Conservation (phyloP, 495 filamentous ascomycete genomes). For the Ascobolus immersus region DNA sequence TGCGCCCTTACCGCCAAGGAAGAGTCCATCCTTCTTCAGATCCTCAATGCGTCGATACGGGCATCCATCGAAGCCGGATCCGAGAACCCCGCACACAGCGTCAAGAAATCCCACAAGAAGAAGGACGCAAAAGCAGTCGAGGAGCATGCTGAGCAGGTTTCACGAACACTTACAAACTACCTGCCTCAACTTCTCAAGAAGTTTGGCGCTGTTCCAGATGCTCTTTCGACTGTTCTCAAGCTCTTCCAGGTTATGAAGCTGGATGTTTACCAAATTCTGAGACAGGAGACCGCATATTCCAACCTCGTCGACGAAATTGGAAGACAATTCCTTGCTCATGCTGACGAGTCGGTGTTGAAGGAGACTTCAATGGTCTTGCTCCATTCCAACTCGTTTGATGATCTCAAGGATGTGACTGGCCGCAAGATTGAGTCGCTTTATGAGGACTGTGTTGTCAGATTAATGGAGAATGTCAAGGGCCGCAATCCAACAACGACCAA, state of each 20-base stretch:
- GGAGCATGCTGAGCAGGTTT: constrained; percentile 12
- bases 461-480: constrained; percentile 39
- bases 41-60: constrained; percentile 36
- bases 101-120: constrained; percentile 34
- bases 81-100: too few species aligned
- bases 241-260: constrained; percentile 73
- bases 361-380: constrained; percentile 62
- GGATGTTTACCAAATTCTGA: constrained; percentile 66
- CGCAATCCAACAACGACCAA: constrained; percentile 36
- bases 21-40: constrained; percentile 61
- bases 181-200: constrained; percentile 77
- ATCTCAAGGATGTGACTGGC: constrained; percentile 61
- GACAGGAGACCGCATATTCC: constrained; percentile 55
- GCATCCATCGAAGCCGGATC: constrained; percentile 8
- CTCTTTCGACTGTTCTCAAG: constrained; percentile 59
- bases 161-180: constrained; percentile 33
- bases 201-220: constrained; percentile 65
- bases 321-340: constrained; percentile 75
- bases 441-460: constrained; percentile 50
- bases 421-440: constrained; percentile 56
- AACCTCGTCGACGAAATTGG: constrained; percentile 77
- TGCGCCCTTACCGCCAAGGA: constrained; percentile 54
- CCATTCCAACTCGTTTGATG: constrained; percentile 63
- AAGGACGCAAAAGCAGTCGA: constrained; percentile 19
- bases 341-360: constrained; percentile 56